Evolutionary conservation across 2,329 filamentous ascomycete genomes (phyloP).

Genomic region (Ceratocystis alfenasii): DNA sequence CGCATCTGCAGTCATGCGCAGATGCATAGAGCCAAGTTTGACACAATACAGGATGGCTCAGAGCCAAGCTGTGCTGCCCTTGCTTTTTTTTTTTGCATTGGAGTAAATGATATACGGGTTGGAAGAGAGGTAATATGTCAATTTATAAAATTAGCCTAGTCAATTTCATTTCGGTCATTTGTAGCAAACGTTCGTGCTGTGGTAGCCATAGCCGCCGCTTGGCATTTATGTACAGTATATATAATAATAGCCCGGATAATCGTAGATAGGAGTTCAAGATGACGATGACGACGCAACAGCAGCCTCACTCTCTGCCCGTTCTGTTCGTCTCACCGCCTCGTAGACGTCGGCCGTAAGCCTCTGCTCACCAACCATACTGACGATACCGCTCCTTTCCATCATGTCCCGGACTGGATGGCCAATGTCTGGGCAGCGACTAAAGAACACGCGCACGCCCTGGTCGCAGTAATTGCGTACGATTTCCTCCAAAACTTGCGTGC

Average conservation of each 20-base stretch:
- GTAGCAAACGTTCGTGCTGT: too few species aligned
- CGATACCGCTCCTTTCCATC: conserved; percentile 70
- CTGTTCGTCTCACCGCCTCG: conserved; percentile 70
- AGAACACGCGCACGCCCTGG: conserved; percentile 64
- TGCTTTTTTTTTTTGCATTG: too few species aligned
- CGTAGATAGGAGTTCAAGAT: background rate
- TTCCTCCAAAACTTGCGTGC: conserved; percentile 79
- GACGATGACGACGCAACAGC: too few species aligned
- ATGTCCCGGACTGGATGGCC: conserved; percentile 53
- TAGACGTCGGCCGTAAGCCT: conserved; percentile 77
- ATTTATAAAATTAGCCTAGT: too few species aligned
- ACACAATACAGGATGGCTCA: too few species aligned
- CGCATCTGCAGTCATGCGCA: background rate
- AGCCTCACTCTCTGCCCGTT: conserved; percentile 31
- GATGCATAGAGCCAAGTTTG: too few species aligned
- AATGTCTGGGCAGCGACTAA: conserved; percentile 44
- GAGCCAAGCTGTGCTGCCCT: too few species aligned
- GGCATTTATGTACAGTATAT: background rate
- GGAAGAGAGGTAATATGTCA: too few species aligned
- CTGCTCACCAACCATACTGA: conserved; percentile 60
- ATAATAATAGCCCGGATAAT: too few species aligned
- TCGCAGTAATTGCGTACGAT: conserved; percentile 75
- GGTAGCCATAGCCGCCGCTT: too few species aligned
- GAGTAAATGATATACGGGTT: too few species aligned
- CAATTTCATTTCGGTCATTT: too few species aligned